Conservation (phyloP, 2,329 filamentous ascomycete genomes). For the Fusarium metavorans region DNA sequence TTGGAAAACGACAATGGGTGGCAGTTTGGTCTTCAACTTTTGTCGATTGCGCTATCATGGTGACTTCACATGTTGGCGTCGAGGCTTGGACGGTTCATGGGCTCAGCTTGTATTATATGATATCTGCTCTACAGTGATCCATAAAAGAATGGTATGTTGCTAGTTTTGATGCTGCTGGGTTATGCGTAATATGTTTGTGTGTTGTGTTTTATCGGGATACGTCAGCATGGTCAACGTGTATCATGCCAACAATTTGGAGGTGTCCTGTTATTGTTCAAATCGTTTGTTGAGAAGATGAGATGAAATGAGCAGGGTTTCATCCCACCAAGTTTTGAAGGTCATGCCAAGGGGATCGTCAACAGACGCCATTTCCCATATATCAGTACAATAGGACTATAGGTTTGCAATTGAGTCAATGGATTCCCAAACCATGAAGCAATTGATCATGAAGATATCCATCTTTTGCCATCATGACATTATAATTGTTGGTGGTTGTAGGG, state of each 20-base stretch:
- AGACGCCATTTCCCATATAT: not conserved
- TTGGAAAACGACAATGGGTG: not conserved
- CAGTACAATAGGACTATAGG: not conserved
- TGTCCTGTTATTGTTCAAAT: not conserved
- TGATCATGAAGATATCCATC: not conserved
- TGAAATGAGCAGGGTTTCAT: not conserved
- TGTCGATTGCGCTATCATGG: constrained; percentile 4
- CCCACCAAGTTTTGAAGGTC: not conserved
- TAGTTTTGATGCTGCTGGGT: not conserved
- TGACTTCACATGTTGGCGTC: constrained; percentile 8
- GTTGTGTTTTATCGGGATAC: not conserved
- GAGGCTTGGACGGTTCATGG: constrained; percentile 3
- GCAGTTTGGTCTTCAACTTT: constrained; percentile 4
- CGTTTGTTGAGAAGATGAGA: not conserved
- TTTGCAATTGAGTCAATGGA: not conserved
- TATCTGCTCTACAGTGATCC: constrained; percentile 6
- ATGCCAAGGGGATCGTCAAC: not conserved
- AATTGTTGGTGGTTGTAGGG: not conserved
- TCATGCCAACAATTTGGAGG: not conserved
- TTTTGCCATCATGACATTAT: not conserved
- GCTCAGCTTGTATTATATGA: constrained; percentile 10
- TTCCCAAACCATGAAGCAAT: not conserved
- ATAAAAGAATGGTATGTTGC: not conserved
- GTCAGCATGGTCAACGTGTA: not conserved
- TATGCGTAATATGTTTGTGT: not conserved